Percentiles rank a stretch among this genome's conserved stretches.
These are phyloP conservation scores for Mycena chlorophos DNA, from an alignment of 768 basidiomycete species.

Conservation along the genomic window DNA sequence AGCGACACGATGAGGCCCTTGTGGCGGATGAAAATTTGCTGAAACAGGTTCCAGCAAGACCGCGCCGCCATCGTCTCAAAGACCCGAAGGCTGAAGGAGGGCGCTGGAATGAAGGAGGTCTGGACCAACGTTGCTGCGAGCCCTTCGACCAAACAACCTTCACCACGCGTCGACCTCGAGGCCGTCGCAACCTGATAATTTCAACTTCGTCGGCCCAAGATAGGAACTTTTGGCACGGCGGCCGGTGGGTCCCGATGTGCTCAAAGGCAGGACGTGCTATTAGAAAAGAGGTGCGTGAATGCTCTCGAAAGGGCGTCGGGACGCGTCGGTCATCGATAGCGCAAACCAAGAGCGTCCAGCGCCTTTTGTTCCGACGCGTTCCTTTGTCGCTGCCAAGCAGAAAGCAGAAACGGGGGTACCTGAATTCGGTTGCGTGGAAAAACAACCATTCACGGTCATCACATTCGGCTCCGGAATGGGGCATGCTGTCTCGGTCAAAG, in stretches of 20 bases:
- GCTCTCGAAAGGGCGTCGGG: neutral
- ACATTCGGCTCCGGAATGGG: no score
- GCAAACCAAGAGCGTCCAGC: neutral
- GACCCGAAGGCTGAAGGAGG: slow-evolving; percentile 2
- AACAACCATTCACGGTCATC: neutral
- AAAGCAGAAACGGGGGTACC: neutral
- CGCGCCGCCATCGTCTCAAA: neutral
- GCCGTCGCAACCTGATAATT: neutral
- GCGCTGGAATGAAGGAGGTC: slow-evolving; percentile 2
- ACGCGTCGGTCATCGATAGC: neutral
- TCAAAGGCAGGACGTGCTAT: neutral
- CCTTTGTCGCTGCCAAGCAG: neutral
- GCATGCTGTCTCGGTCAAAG: neutral
- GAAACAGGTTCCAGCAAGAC: neutral
- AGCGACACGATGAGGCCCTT: neutral
- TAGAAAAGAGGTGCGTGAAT: neutral
- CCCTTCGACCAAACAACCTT: neutral
- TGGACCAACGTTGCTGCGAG: neutral
- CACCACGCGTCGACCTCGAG: slow-evolving; percentile 2
- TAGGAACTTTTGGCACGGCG: neutral
- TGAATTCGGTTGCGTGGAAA: neutral
- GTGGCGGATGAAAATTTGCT: neutral
- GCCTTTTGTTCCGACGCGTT: neutral
- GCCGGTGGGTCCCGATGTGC: neutral
- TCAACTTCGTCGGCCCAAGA: neutral